Percentiles rank a stretch among this genome's conserved stretches.
These are phyloP conservation scores for Liquidambar formosana DNA, from an alignment of 164 flowering plant genomes.

Conservation along the genomic window DNA sequence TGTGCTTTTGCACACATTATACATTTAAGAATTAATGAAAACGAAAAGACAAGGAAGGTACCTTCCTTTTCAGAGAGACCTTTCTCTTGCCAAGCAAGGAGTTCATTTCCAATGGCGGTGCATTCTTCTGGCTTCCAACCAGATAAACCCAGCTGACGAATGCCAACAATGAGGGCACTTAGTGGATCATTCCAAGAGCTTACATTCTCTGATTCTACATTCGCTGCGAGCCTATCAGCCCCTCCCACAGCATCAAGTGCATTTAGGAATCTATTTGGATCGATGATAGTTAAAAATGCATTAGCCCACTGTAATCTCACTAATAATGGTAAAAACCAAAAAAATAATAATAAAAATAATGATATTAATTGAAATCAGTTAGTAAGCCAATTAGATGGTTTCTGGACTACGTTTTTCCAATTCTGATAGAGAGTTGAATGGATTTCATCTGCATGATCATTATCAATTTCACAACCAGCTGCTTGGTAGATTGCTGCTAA, in stretches of 20 bases:
- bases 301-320: not conserved
- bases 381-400: constrained; percentile 1
- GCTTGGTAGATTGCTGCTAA: too few relatives aligned
- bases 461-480: not conserved
- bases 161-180: constrained; percentile 57
- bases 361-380: not conserved
- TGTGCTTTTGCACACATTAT: not conserved
- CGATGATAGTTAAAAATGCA: constrained; percentile 10
- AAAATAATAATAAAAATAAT: too few relatives aligned
- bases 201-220: constrained; percentile 53
- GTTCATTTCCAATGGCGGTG: constrained; percentile 65
- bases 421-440: not conserved
- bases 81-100: constrained; percentile 74
- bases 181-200: constrained; percentile 71
- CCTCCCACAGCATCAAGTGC: constrained; percentile 79
- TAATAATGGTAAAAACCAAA: not conserved
- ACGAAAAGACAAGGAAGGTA: constrained; percentile 17
- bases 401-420: not conserved
- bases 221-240: constrained; percentile 59
- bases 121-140: constrained; percentile 87
- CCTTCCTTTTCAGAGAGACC: constrained; percentile 86
- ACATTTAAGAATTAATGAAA: not conserved
- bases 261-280: constrained; percentile 67
- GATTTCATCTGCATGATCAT: not conserved
- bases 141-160: constrained; percentile 74